These are phyloP conservation scores for Castanea mollissima DNA, from an alignment of 306 rosid genomes.

Conservation along the genomic window DNA sequence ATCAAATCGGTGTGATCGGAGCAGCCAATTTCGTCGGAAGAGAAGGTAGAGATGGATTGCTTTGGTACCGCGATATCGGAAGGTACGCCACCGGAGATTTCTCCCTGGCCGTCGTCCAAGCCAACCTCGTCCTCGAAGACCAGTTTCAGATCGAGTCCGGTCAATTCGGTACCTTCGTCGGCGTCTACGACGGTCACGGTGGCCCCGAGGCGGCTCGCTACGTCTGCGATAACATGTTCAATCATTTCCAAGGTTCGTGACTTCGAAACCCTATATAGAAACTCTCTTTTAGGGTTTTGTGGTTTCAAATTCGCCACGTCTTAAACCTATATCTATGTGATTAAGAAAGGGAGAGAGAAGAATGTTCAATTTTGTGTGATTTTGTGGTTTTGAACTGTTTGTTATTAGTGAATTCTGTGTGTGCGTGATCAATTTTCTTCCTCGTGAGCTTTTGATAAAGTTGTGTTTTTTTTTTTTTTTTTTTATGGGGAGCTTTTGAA, in stretches of 20 bases:
- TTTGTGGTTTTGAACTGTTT: conserved; percentile 25
- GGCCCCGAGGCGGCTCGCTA: conserved; percentile 79
- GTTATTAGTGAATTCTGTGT: conserved; percentile 3
- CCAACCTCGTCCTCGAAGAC: conserved; percentile 86
- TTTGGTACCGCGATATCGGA: conserved; percentile 71
- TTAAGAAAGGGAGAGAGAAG: too few species aligned
- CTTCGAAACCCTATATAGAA: neutral
- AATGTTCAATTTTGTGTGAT: neutral
- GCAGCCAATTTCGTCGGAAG: conserved; percentile 31
- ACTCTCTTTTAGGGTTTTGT: conserved; percentile 11
- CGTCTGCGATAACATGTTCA: conserved; percentile 74
- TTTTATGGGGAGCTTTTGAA: conserved; percentile 1
- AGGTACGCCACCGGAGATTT: conserved; percentile 69
- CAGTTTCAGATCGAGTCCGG: conserved; percentile 91
- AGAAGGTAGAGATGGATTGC: conserved; percentile 58
- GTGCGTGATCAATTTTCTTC: conserved; percentile 21
- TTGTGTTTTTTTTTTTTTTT: neutral
- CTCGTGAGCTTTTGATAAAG: conserved; percentile 27
- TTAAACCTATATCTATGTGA: neutral
- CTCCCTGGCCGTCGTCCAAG: conserved; percentile 89
- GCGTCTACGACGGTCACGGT: conserved; percentile 91
- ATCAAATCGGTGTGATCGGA: conserved; percentile 44
- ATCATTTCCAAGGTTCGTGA: conserved; percentile 68
- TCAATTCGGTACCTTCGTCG: conserved; percentile 73
- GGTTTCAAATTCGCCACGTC: conserved; percentile 22